phyloP scores from a whole-genome alignment of 2,329 filamentous ascomycete species.

The Lasiodiplodia hormozganensis region DNA sequence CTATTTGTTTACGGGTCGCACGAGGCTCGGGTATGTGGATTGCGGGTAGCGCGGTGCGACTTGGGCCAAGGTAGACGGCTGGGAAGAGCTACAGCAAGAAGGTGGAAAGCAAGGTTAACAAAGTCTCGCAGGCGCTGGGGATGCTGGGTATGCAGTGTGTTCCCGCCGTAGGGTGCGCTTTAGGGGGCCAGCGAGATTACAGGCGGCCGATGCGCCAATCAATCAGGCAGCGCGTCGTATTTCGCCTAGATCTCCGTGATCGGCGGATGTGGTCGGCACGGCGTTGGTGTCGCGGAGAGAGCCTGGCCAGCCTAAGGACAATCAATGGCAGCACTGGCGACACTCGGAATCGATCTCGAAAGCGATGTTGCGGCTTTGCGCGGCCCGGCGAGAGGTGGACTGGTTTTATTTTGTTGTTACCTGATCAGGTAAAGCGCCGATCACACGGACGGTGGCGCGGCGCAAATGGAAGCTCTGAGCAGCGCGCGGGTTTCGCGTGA shows the following conservation, averaged over 20 bases:
- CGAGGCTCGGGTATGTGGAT: not conserved
- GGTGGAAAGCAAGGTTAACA: slow-evolving; percentile 5
- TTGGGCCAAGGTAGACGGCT: too few relatives aligned
- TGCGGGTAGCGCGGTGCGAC: not conserved
- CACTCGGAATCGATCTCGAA: not conserved
- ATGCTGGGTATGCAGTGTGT: slow-evolving; percentile 20
- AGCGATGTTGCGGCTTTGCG: not conserved
- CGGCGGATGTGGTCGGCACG: not conserved
- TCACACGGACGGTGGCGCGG: slow-evolving; percentile 1
- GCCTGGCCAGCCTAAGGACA: not conserved
- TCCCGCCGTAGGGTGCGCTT: slow-evolving; percentile 13
- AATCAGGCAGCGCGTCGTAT: slow-evolving; percentile 8
- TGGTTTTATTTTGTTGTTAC: slow-evolving; percentile 16
- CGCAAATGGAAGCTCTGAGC: slow-evolving; percentile 1
- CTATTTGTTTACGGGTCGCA: slow-evolving; percentile 2
- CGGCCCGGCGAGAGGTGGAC: not conserved
- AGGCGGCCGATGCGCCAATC: slow-evolving; percentile 17
- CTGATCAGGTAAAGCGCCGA: not conserved
- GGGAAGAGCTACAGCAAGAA: not conserved
- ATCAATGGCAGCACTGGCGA: not conserved
- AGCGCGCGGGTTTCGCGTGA: not conserved
- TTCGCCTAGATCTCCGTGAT: slow-evolving; percentile 10
- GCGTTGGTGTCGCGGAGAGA: slow-evolving; percentile 2
- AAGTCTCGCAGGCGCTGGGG: slow-evolving; percentile 8
- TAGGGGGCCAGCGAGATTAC: slow-evolving; percentile 24